Base-by-base conservation (phyloP, 2,329 filamentous ascomycete species). In the Microcyclospora pomicola region DNA sequence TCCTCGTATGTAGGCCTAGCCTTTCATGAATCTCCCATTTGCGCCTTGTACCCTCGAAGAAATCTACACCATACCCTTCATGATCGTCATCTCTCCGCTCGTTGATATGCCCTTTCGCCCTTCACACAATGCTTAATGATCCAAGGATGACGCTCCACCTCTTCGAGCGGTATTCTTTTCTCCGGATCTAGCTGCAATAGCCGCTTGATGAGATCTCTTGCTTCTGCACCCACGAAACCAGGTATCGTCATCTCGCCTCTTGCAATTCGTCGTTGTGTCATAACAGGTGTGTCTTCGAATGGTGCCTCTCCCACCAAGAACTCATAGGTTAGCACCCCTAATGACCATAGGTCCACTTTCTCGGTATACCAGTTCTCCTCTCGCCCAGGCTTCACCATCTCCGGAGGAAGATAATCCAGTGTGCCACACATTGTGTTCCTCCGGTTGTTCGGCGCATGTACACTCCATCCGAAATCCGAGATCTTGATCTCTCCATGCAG, bases 401-500 rank as follows among this genome's bases (percentile, higher is more conserved):
- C 91, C 4, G 91, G 91, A 2, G 91, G 91, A 12, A 98, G 74
- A 61, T 98, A 98, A 64, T 98, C 91, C 31, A 96, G 75, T 13
- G 91, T 98, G 46, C 91, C 91, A 60, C 91, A 98, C 76, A 96
- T 87, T 39, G 91, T 98, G 55, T 87, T 81, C 44, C 91, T 73
- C 50, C 91, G 71, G 65, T 88, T 92, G 62, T 93, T 95, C 19
- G 91, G 91, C 5, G 91, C 91, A 61, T 98, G 91, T 3, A 96
- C 91, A 58, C 83, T 92, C 91, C 91, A 98, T 35, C 91, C 88
- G 55, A 96, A 98, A 61, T 98, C 91, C 4, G 85, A 92, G 55
- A 98, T 87, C 64, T 98, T 98, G 66, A 98, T 87, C 68, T 98
- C 91, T 48, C 87, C 91, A 57, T 96, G 88, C 42, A 96, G 86